Conservation (phyloP, 305 asterid species). For the Euphrasia arctica region DNA sequence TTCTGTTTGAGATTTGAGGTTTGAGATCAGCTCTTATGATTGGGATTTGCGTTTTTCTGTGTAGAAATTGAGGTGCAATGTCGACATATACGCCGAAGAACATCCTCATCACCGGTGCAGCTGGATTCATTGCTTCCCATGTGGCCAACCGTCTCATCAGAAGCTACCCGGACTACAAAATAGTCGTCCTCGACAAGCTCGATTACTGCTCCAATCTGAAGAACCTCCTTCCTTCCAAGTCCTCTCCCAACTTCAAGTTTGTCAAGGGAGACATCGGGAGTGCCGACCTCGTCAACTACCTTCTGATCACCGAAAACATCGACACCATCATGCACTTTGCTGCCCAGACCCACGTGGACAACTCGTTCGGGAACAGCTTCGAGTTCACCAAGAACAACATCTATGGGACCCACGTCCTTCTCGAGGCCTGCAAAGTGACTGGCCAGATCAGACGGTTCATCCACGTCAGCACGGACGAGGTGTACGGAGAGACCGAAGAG, state of each 20-base stretch:
- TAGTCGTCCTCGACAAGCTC: conserved; percentile 42
- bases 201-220: conserved; percentile 40
- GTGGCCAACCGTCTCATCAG: conserved; percentile 36
- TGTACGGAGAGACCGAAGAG: conserved; percentile 1
- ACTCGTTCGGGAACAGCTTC: conserved; percentile 41
- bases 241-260: conserved; percentile 37
- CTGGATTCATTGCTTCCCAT: conserved; percentile 43
- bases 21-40: too few relatives aligned
- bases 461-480: conserved; percentile 10
- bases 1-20: too few relatives aligned
- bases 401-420: conserved; percentile 38
- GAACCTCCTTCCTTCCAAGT: conserved; percentile 35
- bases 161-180: conserved; percentile 32
- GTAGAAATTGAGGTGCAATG: too few relatives aligned
- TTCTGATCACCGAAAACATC: conserved; percentile 35
- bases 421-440: conserved; percentile 39
- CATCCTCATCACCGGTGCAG: conserved; percentile 40
- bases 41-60: too few relatives aligned
- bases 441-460: conserved; percentile 30
- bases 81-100: conserved; percentile 24
- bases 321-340: conserved; percentile 46
- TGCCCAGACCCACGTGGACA: conserved; percentile 46
- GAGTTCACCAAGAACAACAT: conserved; percentile 42
- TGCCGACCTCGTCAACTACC: conserved; percentile 31
- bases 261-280: conserved; percentile 41